A percentile compares a stretch with the other conserved stretches of the same genome.
Evolutionary conservation across 345 rosid species (phyloP).

Genomic region (Populus ilicifolia): DNA sequence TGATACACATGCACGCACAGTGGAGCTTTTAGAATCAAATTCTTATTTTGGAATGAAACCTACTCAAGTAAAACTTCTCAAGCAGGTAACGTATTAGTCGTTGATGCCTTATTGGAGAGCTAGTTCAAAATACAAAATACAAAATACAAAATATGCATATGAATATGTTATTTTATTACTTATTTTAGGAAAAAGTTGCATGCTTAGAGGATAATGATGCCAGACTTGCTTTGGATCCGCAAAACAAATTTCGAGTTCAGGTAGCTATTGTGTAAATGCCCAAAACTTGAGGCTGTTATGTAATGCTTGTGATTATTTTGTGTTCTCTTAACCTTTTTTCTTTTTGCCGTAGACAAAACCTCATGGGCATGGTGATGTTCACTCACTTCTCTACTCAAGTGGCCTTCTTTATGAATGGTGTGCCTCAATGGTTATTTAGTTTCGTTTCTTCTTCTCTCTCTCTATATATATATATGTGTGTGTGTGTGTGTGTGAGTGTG

Average conservation of each 20-base stretch:
- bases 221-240: slow-evolving; percentile 73
- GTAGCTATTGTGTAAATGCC: slow-evolving; percentile 28
- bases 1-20: slow-evolving; percentile 78
- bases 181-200: slow-evolving; percentile 89
- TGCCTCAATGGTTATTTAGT: slow-evolving; percentile 9
- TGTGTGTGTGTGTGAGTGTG: no score
- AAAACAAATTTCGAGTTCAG: slow-evolving; percentile 82
- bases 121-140: background rate
- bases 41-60: slow-evolving; percentile 89
- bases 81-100: slow-evolving; percentile 56
- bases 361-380: slow-evolving; percentile 98
- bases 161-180: slow-evolving; percentile 2
- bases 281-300: no score
- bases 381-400: slow-evolving; percentile 81
- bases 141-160: background rate
- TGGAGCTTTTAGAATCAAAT: slow-evolving; percentile 63
- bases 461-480: no score
- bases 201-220: slow-evolving; percentile 95
- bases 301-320: background rate
- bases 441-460: background rate
- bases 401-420: slow-evolving; percentile 80
- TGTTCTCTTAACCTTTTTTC: slow-evolving; percentile 16
- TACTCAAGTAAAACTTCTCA: slow-evolving; percentile 76
- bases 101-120: background rate
- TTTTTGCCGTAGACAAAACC: slow-evolving; percentile 73